Conservation (phyloP, 192 early-diverging fungal genomes). For the Globomyces pollinis-pini region DNA sequence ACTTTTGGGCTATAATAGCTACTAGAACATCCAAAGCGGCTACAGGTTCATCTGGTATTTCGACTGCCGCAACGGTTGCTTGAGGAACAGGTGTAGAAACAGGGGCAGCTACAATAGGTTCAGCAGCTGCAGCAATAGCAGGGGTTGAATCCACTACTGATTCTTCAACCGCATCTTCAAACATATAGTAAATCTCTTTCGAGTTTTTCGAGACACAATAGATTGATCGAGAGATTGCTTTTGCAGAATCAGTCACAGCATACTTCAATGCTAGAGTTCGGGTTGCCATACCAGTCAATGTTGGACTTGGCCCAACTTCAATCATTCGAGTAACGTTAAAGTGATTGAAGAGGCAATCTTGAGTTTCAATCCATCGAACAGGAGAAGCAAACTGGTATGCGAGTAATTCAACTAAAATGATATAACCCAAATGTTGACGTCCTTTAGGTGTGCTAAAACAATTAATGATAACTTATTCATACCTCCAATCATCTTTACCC, state of each 20-base stretch:
- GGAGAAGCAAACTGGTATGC: conserved; percentile 91
- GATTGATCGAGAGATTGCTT: conserved; percentile 81
- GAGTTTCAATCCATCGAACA: conserved; percentile 92
- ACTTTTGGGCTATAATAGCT: conserved; percentile 81
- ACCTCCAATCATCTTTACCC: conserved; percentile 59
- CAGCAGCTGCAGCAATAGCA: conserved; percentile 30
- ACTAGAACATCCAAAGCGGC: conserved; percentile 77
- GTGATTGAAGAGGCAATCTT: conserved; percentile 74
- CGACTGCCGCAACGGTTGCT: conserved; percentile 35
- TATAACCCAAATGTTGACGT: conserved; percentile 81
- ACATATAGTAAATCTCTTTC: conserved; percentile 91
- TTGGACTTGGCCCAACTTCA: conserved; percentile 84
- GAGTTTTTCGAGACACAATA: conserved; percentile 82
- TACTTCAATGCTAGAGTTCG: conserved; percentile 96
- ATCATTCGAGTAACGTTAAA: conserved; percentile 79
- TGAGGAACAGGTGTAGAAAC: conserved; percentile 40
- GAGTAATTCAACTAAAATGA: conserved; percentile 77
- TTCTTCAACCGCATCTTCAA: conserved; percentile 57
- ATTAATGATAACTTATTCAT: too few species aligned
- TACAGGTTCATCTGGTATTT: conserved; percentile 60
- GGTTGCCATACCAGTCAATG: conserved; percentile 86
- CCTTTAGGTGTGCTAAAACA: too few species aligned
- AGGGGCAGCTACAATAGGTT: conserved; percentile 40
- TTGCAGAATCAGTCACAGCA: conserved; percentile 89
- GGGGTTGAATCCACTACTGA: conserved; percentile 40